Evolutionary conservation across 805 yeast genomes (phyloP).

Genomic region (Hyphopichia homilentoma): DNA sequence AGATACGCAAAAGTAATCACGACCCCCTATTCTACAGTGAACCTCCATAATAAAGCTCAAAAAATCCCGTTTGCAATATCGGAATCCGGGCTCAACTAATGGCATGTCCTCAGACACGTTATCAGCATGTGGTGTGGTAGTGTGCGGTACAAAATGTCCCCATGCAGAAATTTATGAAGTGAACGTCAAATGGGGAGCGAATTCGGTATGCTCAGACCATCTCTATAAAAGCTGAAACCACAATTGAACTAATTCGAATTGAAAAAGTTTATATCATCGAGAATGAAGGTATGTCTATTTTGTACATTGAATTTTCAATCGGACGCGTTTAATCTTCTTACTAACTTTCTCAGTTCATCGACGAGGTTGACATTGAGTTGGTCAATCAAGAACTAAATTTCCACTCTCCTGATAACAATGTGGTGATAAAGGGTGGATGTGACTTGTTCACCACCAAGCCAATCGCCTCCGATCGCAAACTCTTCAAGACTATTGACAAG

Average conservation of each 20-base stretch:
- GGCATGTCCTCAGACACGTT: too few relatives aligned
- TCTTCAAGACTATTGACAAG: conserved; percentile 82
- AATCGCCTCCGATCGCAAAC: conserved; percentile 82
- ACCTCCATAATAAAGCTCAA: conserved; percentile 1
- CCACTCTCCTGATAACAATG: conserved; percentile 39
- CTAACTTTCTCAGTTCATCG: conserved; percentile 68
- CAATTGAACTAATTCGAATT: too few relatives aligned
- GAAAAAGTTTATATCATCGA: too few relatives aligned
- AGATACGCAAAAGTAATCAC: conserved; percentile 21
- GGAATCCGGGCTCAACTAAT: conserved; percentile 12
- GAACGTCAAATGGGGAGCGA: too few relatives aligned
- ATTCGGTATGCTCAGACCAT: too few relatives aligned
- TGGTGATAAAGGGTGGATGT: conserved; percentile 75
- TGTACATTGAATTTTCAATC: too few relatives aligned
- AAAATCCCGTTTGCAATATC: conserved; percentile 16
- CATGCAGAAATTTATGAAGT: too few relatives aligned
- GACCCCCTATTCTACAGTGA: conserved; percentile 6
- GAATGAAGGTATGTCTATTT: too few relatives aligned
- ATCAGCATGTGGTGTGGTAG: too few relatives aligned
- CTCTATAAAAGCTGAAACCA: too few relatives aligned
- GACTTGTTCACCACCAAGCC: conserved; percentile 95
- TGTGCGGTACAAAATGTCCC: too few relatives aligned
- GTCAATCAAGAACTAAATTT: conserved; percentile 83
- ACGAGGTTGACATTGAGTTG: conserved; percentile 87
- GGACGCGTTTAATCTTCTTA: too few relatives aligned